These are phyloP conservation scores for Byssoonygena ceratinophila DNA, from an alignment of 2,329 filamentous ascomycete species.

Conservation along the genomic window DNA sequence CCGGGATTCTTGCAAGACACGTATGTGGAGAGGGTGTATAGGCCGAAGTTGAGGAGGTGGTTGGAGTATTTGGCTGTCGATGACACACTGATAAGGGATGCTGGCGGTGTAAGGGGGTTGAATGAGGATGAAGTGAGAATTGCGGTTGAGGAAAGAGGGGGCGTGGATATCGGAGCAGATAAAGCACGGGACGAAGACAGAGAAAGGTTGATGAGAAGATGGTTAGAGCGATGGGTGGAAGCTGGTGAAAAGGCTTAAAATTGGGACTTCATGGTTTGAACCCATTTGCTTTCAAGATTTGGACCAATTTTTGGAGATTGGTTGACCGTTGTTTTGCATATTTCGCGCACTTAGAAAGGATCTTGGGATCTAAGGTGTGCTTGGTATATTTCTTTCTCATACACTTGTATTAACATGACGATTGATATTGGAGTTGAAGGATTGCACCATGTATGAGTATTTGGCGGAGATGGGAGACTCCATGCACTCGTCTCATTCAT, in stretches of 20 bases:
- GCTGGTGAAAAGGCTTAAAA: constrained; percentile 2
- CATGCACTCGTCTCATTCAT: too few relatives aligned
- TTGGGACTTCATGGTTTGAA: not conserved
- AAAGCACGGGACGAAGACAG: constrained; percentile 19
- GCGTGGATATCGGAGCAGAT: constrained; percentile 24
- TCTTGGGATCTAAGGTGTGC: not conserved
- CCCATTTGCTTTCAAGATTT: not conserved
- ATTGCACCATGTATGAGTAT: too few relatives aligned
- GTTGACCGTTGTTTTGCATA: not conserved
- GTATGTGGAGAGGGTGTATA: constrained; percentile 39
- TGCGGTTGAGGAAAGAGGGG: constrained; percentile 60
- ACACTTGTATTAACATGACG: too few relatives aligned
- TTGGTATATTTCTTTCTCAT: too few relatives aligned
- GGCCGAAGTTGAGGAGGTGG: constrained; percentile 43
- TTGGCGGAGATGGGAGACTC: too few relatives aligned
- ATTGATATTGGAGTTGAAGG: too few relatives aligned
- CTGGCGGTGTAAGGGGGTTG: constrained; percentile 52
- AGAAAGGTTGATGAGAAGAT: constrained; percentile 27
- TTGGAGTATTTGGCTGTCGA: constrained; percentile 59
- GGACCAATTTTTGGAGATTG: not conserved
- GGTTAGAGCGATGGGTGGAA: constrained; percentile 31
- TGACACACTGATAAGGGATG: constrained; percentile 54
- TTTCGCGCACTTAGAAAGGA: not conserved
- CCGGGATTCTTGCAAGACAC: constrained; percentile 31
- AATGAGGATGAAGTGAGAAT: constrained; percentile 55